Base-by-base conservation (phyloP, 2,329 filamentous ascomycete species). In the Alternaria novae-zelandiae region DNA sequence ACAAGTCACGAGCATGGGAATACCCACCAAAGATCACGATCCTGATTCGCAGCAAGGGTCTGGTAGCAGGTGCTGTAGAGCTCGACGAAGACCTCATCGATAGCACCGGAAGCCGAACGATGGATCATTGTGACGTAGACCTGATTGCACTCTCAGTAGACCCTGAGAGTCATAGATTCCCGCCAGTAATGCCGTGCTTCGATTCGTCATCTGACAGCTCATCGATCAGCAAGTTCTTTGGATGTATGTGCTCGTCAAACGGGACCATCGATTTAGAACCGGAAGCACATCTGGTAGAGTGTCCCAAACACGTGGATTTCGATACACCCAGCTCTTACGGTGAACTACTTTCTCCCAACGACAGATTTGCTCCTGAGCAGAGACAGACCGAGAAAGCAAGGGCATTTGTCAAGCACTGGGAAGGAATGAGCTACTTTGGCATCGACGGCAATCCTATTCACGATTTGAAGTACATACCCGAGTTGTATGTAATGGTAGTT, bases 401-500 rank as follows among this genome's bases (percentile, higher is more conserved):
- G 13, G 41, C 36, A 2, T 23, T 50, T n/a, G 4, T 10, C 6
- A 50, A 49, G 23, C 50, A 55, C 12, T 9, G 54, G 21, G 26
- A 30, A 11, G 36, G 13, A 5, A 10, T 54, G 15, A 57, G 47
- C 41, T 57, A 62, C 28, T 43, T 30, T 43, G 54, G 57, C 23
- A 8, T 36, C 8, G 9, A 47, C 15, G 54, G 54, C 15, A 15
- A 32, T 5, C 23, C 32, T 5, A 26, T 54, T 11, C 43, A 59
- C n/a, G 6, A 5, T 5, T 36, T 25, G 21, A 2, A 23, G 5
- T 11, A 23, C 10, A 5, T 54, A 25, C 30, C 58, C 11, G 15
- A 36, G 9, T 30, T 57, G 15, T 13, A 49, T 13, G 47, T 61
- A 9, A 43, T 57, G 51, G n/a, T 54, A 21, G 55, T 59, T 32